These are phyloP conservation scores for Zymoseptoria crescenta DNA, from an alignment of 2,329 filamentous ascomycete genomes.

Conservation along the genomic window DNA sequence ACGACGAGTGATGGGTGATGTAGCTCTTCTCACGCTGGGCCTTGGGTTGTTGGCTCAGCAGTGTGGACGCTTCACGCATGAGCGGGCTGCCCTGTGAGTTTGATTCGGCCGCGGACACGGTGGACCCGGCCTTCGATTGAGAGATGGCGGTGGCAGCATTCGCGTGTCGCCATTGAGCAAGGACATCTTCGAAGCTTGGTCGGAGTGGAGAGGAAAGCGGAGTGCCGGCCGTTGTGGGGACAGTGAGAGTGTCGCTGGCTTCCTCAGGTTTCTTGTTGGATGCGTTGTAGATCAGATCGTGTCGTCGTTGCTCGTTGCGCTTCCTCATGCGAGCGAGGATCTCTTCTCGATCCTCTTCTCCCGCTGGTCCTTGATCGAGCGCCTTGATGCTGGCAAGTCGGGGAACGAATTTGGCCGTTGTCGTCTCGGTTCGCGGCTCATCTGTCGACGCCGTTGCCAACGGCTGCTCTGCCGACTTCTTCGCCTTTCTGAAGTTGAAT, in stretches of 20 bases:
- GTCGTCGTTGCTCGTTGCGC: not conserved
- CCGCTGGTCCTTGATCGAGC: not conserved
- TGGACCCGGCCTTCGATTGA: not conserved
- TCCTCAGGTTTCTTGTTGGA: not conserved
- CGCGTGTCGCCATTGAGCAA: not conserved
- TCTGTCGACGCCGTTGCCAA: not conserved
- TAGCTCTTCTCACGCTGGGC: not conserved
- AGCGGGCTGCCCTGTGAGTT: not conserved
- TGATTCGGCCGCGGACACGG: no score
- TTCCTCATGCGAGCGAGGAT: not conserved
- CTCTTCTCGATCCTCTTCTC: not conserved
- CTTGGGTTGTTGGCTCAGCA: not conserved
- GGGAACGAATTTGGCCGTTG: not conserved
- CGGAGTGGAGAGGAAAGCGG: slow-evolving; percentile 1
- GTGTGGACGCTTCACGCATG: not conserved
- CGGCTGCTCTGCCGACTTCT: not conserved
- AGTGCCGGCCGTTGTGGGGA: not conserved
- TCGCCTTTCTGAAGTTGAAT: not conserved
- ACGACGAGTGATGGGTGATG: slow-evolving; percentile 10
- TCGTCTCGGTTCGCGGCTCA: not conserved
- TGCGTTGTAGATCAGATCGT: not conserved
- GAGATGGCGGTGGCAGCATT: not conserved
- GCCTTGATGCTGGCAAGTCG: not conserved
- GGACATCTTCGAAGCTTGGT: not conserved
- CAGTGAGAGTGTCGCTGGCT: not conserved